Evolutionary conservation across 306 rosid genomes (phyloP).

Genomic region (Neltuma alba): DNA sequence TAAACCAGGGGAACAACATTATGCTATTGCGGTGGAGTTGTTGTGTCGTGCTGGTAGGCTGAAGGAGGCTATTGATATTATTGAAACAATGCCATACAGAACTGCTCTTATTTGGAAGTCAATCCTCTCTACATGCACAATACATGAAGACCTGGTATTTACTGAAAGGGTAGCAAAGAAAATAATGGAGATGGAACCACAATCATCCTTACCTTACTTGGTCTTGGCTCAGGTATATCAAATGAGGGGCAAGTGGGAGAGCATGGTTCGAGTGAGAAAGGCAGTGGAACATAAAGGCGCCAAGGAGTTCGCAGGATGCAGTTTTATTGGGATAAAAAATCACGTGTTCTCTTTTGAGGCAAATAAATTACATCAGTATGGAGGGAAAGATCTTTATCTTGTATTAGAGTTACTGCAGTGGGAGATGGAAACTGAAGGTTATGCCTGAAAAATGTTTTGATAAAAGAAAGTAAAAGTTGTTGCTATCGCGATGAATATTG

Average conservation of each 20-base stretch:
- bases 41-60: constrained; percentile 70
- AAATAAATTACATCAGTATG: constrained; percentile 61
- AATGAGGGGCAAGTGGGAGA: constrained; percentile 79
- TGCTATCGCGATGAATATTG: constrained; percentile 8
- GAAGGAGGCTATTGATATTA: constrained; percentile 61
- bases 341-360: constrained; percentile 56
- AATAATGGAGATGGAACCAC: constrained; percentile 62
- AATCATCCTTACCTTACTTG: constrained; percentile 58
- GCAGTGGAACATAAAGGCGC: constrained; percentile 45
- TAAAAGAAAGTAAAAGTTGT: neutral
- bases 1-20: constrained; percentile 62
- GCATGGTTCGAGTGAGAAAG: constrained; percentile 61
- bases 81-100: constrained; percentile 50
- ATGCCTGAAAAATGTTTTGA: constrained; percentile 29
- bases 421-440: constrained; percentile 60
- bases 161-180: constrained; percentile 64
- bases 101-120: constrained; percentile 59
- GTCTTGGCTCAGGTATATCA: constrained; percentile 63
- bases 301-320: constrained; percentile 50
- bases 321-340: constrained; percentile 46
- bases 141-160: constrained; percentile 54
- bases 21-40: constrained; percentile 57
- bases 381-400: constrained; percentile 56
- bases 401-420: constrained; percentile 58
- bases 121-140: constrained; percentile 53